A percentile compares a stretch with the other conserved stretches of the same genome.
Conservation (phyloP, 495 filamentous ascomycete genomes). For the Venustampulla echinocandica region DNA sequence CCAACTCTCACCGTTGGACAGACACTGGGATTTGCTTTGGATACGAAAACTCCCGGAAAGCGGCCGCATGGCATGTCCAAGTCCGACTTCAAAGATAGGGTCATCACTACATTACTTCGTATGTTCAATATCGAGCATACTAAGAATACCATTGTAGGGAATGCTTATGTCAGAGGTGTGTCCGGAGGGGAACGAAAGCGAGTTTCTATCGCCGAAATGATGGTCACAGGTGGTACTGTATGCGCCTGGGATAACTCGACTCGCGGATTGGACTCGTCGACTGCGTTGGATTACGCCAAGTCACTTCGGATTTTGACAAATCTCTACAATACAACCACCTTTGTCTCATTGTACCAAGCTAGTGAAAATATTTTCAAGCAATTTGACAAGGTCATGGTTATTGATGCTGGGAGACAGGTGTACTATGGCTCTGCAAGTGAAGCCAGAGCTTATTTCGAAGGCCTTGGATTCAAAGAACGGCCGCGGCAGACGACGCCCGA, state of each 20-base stretch:
- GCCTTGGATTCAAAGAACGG: slow-evolving; percentile 67
- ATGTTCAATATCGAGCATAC: slow-evolving; percentile 79
- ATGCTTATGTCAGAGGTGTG: slow-evolving; percentile 57
- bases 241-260: slow-evolving; percentile 85
- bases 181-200: slow-evolving; percentile 69
- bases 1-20: slow-evolving; percentile 59
- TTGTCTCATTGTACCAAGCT: slow-evolving; percentile 78
- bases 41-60: slow-evolving; percentile 36
- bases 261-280: slow-evolving; percentile 70
- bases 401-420: slow-evolving; percentile 69
- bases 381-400: slow-evolving; percentile 83
- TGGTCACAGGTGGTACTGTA: slow-evolving; percentile 54
- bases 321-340: slow-evolving; percentile 54
- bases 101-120: slow-evolving; percentile 25
- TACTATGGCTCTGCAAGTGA: slow-evolving; percentile 68
- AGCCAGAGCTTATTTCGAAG: slow-evolving; percentile 71
- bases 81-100: slow-evolving; percentile 18
- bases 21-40: slow-evolving; percentile 52
- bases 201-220: slow-evolving; percentile 64
- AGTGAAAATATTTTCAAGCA: slow-evolving; percentile 75
- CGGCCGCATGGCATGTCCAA: slow-evolving; percentile 20
- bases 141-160: slow-evolving; percentile 57
- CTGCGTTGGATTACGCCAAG: slow-evolving; percentile 69
- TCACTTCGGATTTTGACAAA: slow-evolving; percentile 59
- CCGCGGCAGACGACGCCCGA: slow-evolving; percentile 82